These are phyloP conservation scores for Chrysopogon serrulatus DNA, from an alignment of 176 grass and related monocot species.

Conservation along the genomic window DNA sequence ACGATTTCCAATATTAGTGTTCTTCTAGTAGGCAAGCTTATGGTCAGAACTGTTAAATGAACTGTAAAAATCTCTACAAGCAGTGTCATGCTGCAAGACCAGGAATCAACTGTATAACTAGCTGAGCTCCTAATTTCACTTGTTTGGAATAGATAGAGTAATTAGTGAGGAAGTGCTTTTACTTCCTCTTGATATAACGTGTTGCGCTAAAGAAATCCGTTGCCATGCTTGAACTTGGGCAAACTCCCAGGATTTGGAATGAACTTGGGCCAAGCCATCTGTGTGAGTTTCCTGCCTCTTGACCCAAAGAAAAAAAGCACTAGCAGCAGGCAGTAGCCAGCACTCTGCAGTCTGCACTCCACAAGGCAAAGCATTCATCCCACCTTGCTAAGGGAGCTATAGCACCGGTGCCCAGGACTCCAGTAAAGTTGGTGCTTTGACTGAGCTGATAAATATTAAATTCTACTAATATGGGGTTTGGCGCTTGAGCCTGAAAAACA, in stretches of 20 bases:
- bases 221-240: neutral
- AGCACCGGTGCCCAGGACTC: neutral
- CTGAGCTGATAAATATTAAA: neutral
- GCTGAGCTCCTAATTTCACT: neutral
- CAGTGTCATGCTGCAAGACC: neutral
- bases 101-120: neutral
- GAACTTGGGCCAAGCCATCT: neutral
- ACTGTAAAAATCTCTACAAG: neutral
- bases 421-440: neutral
- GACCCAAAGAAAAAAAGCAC: neutral
- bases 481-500: neutral
- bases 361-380: neutral
- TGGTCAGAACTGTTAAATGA: neutral
- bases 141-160: neutral
- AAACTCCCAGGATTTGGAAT: neutral
- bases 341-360: neutral
- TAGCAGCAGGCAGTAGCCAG: neutral
- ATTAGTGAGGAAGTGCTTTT: neutral
- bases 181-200: neutral
- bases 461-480: neutral
- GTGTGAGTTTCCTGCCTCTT: neutral
- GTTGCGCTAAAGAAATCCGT: neutral
- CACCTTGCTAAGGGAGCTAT: neutral
- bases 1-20: neutral
- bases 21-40: neutral